phyloP scores from a whole-genome alignment of 352 stramenopile genomes.

The Phytopythium helicoides region DNA sequence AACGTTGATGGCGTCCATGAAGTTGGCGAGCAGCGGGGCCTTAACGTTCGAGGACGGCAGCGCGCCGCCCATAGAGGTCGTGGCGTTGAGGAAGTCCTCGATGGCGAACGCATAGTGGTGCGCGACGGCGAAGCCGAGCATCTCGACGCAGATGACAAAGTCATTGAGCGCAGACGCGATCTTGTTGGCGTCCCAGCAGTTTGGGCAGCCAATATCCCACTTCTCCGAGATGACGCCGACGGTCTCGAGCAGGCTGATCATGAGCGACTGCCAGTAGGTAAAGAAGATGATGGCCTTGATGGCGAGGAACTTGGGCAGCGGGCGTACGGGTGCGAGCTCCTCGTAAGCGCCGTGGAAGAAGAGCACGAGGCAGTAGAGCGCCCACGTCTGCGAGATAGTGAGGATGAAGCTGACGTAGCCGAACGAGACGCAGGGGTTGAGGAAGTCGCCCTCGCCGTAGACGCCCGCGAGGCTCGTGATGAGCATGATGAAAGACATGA shows the following conservation, averaged over 20 bases:
- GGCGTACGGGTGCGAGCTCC: constrained; percentile 86
- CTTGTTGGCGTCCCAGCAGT: constrained; percentile 83
- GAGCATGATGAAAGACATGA: constrained; percentile 87
- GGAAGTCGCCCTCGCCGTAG: constrained; percentile 88
- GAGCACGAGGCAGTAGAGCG: constrained; percentile 92
- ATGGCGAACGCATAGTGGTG: constrained; percentile 93
- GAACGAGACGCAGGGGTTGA: constrained; percentile 81
- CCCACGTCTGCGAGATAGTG: constrained; percentile 90
- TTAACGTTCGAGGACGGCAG: constrained; percentile 79
- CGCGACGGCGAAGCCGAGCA: constrained; percentile 91
- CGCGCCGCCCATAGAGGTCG: constrained; percentile 17
- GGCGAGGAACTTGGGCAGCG: constrained; percentile 92
- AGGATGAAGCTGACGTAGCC: constrained; percentile 91
- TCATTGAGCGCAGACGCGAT: constrained; percentile 91
- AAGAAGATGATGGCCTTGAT: constrained; percentile 97
- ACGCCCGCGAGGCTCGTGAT: constrained; percentile 81
- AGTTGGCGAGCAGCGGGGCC: constrained; percentile 81
- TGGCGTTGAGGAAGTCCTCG: constrained; percentile 78
- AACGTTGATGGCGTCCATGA: constrained; percentile 90
- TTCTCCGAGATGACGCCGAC: constrained; percentile 83
- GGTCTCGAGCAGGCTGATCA: constrained; percentile 89
- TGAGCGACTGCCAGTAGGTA: constrained; percentile 93
- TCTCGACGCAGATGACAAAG: constrained; percentile 95
- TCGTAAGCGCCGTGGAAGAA: constrained; percentile 93
- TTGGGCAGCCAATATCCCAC: constrained; percentile 80